These are phyloP conservation scores for Brassica incana DNA, from an alignment of 345 rosid genomes.

Conservation along the genomic window DNA sequence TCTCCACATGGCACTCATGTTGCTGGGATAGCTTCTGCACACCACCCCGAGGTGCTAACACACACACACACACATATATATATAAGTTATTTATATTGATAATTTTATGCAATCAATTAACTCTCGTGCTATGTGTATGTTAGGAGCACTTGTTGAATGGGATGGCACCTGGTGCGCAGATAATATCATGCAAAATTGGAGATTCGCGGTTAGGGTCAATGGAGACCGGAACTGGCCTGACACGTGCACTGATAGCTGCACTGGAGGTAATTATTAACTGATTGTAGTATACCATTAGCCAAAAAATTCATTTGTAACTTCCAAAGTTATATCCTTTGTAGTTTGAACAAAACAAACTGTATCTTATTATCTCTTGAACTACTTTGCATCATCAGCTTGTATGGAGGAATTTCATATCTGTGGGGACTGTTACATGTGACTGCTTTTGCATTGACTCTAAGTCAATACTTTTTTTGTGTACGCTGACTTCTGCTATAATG, in stretches of 20 bases:
- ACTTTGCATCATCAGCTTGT: conserved; percentile 10
- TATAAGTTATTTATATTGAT: conserved; percentile 16
- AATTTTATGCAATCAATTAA: conserved; percentile 19
- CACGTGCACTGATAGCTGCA: conserved; percentile 84
- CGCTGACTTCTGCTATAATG: conserved; percentile 26
- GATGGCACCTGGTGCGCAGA: conserved; percentile 95
- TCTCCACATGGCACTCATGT: conserved; percentile 99
- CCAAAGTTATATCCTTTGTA: neutral
- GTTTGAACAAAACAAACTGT: conserved; percentile 10
- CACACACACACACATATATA: neutral
- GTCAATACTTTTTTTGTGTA: conserved; percentile 8
- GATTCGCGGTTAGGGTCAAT: conserved; percentile 90
- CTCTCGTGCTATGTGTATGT: conserved; percentile 24
- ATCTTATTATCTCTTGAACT: neutral
- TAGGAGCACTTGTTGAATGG: conserved; percentile 95
- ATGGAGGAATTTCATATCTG: conserved; percentile 10
- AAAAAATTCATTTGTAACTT: conserved; percentile 5
- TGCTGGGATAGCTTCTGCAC: conserved; percentile 95
- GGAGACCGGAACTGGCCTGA: conserved; percentile 98
- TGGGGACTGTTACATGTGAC: conserved; percentile 25
- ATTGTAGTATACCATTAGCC: conserved; percentile 4
- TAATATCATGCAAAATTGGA: conserved; percentile 98
- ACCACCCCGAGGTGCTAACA: conserved; percentile 72
- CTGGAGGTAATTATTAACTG: conserved; percentile 62
- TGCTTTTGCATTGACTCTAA: conserved; percentile 18